Percentiles rank a stretch among this genome's conserved stretches.
These are phyloP conservation scores for Scedosporium boydii DNA, from an alignment of 2,329 filamentous ascomycete species.

Conservation along the genomic window DNA sequence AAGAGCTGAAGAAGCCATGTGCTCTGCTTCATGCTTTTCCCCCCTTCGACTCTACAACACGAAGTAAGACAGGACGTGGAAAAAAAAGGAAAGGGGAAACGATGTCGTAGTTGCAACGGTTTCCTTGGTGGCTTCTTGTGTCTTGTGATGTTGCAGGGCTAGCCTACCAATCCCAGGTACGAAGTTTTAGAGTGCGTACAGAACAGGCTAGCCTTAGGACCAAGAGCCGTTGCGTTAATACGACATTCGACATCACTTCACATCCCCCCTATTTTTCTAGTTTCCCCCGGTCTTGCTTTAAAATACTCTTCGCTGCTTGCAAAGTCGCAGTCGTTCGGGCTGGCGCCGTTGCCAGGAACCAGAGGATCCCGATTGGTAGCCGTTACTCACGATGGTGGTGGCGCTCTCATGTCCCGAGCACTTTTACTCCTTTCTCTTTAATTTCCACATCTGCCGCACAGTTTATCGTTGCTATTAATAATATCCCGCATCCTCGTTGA, in stretches of 20 bases:
- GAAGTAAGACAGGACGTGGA: background rate
- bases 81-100: background rate
- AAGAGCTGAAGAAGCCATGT: background rate
- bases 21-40: background rate
- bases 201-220: background rate
- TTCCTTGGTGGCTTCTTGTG: background rate
- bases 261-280: background rate
- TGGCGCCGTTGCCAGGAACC: background rate
- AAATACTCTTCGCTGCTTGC: background rate
- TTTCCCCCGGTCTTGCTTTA: background rate
- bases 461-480: background rate
- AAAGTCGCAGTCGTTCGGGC: background rate
- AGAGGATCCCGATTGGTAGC: background rate
- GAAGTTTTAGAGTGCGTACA: no score
- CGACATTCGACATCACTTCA: background rate
- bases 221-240: background rate
- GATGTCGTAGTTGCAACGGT: no score
- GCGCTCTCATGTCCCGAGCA: no score
- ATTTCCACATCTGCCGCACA: slow-evolving; percentile 2
- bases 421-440: background rate
- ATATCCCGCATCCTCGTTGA: background rate
- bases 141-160: background rate
- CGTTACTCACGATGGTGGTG: background rate
- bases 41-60: background rate
- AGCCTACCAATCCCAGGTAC: background rate